Evolutionary conservation across 345 rosid species (phyloP), one percentile per base, ranked within the genome.

Genomic region (Eucalyptus polybractea): DNA sequence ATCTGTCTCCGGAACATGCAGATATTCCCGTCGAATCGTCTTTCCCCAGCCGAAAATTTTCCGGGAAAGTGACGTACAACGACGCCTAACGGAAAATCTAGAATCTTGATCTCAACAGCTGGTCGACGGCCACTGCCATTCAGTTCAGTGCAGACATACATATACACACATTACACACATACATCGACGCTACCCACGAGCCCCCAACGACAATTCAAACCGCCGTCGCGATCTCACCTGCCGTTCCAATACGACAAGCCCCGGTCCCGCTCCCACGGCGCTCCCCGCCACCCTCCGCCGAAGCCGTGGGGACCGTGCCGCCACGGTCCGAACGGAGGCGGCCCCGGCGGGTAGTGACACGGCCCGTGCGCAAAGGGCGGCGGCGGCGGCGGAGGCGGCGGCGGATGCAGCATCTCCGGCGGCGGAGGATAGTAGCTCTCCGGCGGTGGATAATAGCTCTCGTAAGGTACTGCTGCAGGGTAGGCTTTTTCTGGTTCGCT

Each of bases 161-260:
- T 67, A 10, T 37, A 21, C 42, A 11, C 83, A 37, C 13, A 19
- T 31, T 14, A 7, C 37, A n/a, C 83, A 10, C 83, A 21, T 10
- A 72, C 27, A 21, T 72, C 83, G 83, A 72, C 7, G 14, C 42
- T 37, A 21, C 83, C 45, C 47, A 22, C 14, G 22, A 50, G 58
- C 17, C 67, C 76, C 76, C 62, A 88, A 86, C 89, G 45, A 87
- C 91, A 72, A 54, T 86, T 80, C 91, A 91, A 50, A 62, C 53
- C 76, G 45, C 54, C 13, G 67, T 51, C 53, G 27, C 22, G 11
- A 49, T 10, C 88, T 93, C 90, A 92, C 91, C 94, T 92, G 58
- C 94, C 91, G 88, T 51, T 90, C 92, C 93, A 91, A 54, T 88
- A 88, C 67, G 89, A 67, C 80, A 83, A 87, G 17, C 37, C 85